Evolutionary conservation across 2,329 filamentous ascomycete species (phyloP), one percentile per base, ranked within the genome.

Genomic region (Epichloe coenophiala): DNA sequence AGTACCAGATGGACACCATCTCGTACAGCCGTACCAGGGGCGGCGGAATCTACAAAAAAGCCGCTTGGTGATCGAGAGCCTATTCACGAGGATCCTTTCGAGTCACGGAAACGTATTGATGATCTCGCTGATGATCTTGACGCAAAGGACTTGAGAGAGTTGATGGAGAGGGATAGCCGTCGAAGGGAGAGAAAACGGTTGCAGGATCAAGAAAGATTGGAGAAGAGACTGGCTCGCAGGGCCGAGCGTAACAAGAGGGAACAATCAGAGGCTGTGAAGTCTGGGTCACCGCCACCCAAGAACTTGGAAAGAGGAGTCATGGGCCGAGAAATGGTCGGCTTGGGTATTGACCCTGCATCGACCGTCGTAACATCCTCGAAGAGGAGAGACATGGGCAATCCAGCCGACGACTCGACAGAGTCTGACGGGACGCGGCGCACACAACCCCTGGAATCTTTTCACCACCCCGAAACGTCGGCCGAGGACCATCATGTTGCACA

Each of bases 91-190:
- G 81, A 80, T 38, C 74, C 70, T 0, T 61, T 82, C 31, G 80
- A 75, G 56, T 76, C 76, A 3, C 78, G 79, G 58, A 81, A 83
- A 67, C 68, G 80, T 60, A 67, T 86, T 63, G 68, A 87, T 68
- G 69, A 86, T 66, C 68, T 97, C 43, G 93, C 89, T 21, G 86
- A 97, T 62, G 84, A 87, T 53, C 74, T 98, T 49, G 88, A 88
- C 66, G 86, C 93, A 3, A 80, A 84, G 48, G 90, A 88, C 58
- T 66, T 98, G 39, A 79, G 91, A 52, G 86, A 95, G 62, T 73
- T 97, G 33, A 84, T 98, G 78, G 93, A 98, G 59, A 76, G 93
- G 53, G 93, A 98, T 61, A 77, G 83, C 57, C 80, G 90, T 59
- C 78, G 93, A 51, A 81, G 78, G 56, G 87, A 95, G 57, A 81